These are phyloP conservation scores for Phytophthora ramorum DNA, from an alignment of 352 stramenopile genomes.

Conservation along the genomic window DNA sequence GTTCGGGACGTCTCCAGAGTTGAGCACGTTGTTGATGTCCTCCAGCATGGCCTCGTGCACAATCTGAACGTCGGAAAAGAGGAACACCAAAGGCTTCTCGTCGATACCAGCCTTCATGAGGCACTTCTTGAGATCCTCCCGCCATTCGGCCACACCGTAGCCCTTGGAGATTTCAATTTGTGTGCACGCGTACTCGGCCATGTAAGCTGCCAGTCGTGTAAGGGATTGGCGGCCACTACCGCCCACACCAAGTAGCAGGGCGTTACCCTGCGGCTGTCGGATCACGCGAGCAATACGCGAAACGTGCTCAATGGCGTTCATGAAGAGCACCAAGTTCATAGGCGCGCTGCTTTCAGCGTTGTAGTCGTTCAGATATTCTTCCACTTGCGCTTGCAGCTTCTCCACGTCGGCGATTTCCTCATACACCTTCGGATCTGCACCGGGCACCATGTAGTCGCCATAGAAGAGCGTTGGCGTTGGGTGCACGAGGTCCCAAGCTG, in stretches of 20 bases:
- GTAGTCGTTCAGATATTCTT: constrained; percentile 91
- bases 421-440: constrained; percentile 91
- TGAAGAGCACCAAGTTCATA: constrained; percentile 91
- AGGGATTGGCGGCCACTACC: constrained; percentile 93
- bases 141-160: constrained; percentile 93
- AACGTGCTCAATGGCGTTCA: constrained; percentile 90
- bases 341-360: constrained; percentile 87
- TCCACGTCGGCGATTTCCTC: constrained; percentile 92
- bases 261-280: constrained; percentile 89
- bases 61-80: constrained; percentile 96
- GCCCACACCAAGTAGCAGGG: constrained; percentile 93
- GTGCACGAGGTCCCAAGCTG: constrained; percentile 71
- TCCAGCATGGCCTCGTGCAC: constrained; percentile 96
- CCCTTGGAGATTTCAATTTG: constrained; percentile 96
- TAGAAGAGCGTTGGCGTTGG: constrained; percentile 79
- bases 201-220: constrained; percentile 92
- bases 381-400: constrained; percentile 77
- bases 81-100: constrained; percentile 93
- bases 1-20: constrained; percentile 95
- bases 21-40: constrained; percentile 96
- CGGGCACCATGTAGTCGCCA: constrained; percentile 94
- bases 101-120: constrained; percentile 93
- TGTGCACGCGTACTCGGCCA: constrained; percentile 92
- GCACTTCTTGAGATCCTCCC: constrained; percentile 94
- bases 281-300: constrained; percentile 86